phyloP scores from a whole-genome alignment of 805 yeast genomes.

The Hanseniaspora meyeri region DNA sequence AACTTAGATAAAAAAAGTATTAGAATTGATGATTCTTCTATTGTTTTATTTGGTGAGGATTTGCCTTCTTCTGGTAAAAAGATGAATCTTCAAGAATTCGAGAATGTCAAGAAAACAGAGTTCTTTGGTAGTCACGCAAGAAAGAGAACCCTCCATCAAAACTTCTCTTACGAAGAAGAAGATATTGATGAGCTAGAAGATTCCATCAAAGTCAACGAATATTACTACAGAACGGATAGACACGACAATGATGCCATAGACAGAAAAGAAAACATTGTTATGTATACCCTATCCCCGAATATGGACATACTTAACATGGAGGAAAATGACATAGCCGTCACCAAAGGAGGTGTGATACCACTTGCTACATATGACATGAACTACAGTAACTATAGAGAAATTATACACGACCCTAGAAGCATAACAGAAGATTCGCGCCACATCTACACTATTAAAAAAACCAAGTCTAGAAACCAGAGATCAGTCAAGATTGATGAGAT shows the following conservation, averaged over 20 bases:
- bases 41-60: slow-evolving; percentile 9
- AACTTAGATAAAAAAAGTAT: slow-evolving; percentile 11
- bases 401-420: slow-evolving; percentile 10
- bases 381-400: slow-evolving; percentile 10
- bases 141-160: not conserved
- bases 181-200: slow-evolving; percentile 2
- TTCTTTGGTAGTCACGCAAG: slow-evolving; percentile 9
- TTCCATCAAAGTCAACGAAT: not conserved
- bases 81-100: slow-evolving; percentile 7
- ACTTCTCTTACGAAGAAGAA: slow-evolving; percentile 1
- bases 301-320: slow-evolving; percentile 9
- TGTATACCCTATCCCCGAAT: slow-evolving; percentile 1
- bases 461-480: slow-evolving; percentile 9
- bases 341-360: slow-evolving; percentile 13
- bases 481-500: slow-evolving; percentile 13
- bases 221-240: slow-evolving; percentile 7
- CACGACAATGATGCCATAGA: not conserved
- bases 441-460: not conserved
- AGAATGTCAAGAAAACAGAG: slow-evolving; percentile 4
- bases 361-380: slow-evolving; percentile 8
- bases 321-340: slow-evolving; percentile 7
- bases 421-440: slow-evolving; percentile 1
- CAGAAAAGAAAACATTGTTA: not conserved
- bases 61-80: slow-evolving; percentile 5
- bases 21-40: not conserved